Conservation (phyloP, 768 basidiomycete species). For the Phanerochaete sordida region DNA sequence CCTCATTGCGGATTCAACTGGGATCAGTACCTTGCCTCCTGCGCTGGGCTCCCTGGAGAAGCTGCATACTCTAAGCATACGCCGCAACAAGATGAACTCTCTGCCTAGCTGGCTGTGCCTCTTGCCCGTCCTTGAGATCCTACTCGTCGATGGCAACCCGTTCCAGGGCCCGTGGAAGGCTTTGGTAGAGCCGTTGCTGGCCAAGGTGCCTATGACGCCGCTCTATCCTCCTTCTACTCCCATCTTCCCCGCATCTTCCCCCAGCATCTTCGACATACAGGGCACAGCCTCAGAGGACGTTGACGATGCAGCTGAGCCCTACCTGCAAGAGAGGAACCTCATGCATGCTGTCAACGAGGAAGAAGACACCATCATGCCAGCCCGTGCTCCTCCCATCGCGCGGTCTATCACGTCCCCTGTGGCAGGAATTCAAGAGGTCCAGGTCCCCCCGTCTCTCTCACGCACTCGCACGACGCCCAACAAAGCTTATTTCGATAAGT, state of each 20-base stretch:
- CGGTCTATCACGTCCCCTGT: conserved; percentile 51
- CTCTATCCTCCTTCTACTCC: conserved; percentile 66
- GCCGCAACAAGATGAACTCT: conserved; percentile 82
- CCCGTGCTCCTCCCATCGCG: conserved; percentile 50
- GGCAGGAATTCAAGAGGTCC: conserved; percentile 23
- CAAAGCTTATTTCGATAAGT: conserved; percentile 30
- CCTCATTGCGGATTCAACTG: conserved; percentile 90
- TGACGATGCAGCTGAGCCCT: conserved; percentile 56
- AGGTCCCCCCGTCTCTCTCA: conserved; percentile 42
- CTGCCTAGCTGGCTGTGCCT: conserved; percentile 96
- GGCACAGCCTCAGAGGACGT: conserved; percentile 47
- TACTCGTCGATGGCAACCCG: conserved; percentile 94
- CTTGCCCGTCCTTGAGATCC: conserved; percentile 76
- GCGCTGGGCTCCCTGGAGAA: conserved; percentile 69
- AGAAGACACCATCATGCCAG: conserved; percentile 73
- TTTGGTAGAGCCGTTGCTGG: conserved; percentile 79
- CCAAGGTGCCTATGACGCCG: conserved; percentile 57
- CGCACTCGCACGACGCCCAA: conserved; percentile 78
- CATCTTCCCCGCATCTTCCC: conserved; percentile 48
- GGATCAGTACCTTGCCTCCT: conserved; percentile 72
- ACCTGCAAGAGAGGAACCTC: conserved; percentile 33
- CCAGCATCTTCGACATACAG: conserved; percentile 40
- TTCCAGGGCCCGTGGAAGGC: conserved; percentile 94
- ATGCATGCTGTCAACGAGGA: conserved; percentile 39
- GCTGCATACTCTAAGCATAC: conserved; percentile 86